phyloP scores from a whole-genome alignment of 148 eudicot genomes.

The Agrostemma githago region DNA sequence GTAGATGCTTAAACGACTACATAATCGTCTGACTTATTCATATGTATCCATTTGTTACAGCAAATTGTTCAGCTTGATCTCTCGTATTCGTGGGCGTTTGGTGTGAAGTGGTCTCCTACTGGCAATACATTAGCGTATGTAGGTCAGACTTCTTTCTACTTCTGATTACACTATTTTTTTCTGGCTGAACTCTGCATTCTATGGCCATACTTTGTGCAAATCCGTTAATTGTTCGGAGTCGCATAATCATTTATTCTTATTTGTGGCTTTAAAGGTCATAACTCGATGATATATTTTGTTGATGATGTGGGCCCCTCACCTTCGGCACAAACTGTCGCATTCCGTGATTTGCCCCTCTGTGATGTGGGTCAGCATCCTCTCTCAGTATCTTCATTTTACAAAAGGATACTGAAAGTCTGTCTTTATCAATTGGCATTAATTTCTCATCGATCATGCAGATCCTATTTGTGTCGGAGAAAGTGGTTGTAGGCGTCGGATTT shows the following conservation, averaged over 20 bases:
- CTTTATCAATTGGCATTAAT: conserved; percentile 8
- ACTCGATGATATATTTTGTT: conserved; percentile 95
- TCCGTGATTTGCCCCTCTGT: conserved; percentile 98
- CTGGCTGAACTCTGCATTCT: neutral
- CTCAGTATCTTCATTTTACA: conserved; percentile 34
- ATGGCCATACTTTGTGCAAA: neutral
- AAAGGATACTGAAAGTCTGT: conserved; percentile 4
- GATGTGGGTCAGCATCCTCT: conserved; percentile 99
- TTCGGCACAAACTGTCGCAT: conserved; percentile 87
- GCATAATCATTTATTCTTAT: neutral
- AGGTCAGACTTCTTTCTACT: conserved; percentile 55
- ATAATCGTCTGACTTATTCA: neutral
- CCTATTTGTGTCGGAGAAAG: conserved; percentile 81
- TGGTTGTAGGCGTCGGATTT: conserved; percentile 90
- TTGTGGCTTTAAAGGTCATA: conserved; percentile 62
- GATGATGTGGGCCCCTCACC: conserved; percentile 98
- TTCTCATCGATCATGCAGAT: conserved; percentile 47
- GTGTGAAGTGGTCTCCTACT: conserved; percentile 95
- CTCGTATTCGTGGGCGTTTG: conserved; percentile 94
- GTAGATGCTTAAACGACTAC: neutral
- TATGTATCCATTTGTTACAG: conserved; percentile 34
- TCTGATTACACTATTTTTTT: conserved; percentile 12
- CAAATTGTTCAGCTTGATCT: conserved; percentile 98
- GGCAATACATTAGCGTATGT: conserved; percentile 97
- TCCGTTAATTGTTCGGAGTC: neutral